Evolutionary conservation across 495 filamentous ascomycete species (phyloP), one percentile per base, ranked within the genome.

Genomic region (Aspergillus campestris): DNA sequence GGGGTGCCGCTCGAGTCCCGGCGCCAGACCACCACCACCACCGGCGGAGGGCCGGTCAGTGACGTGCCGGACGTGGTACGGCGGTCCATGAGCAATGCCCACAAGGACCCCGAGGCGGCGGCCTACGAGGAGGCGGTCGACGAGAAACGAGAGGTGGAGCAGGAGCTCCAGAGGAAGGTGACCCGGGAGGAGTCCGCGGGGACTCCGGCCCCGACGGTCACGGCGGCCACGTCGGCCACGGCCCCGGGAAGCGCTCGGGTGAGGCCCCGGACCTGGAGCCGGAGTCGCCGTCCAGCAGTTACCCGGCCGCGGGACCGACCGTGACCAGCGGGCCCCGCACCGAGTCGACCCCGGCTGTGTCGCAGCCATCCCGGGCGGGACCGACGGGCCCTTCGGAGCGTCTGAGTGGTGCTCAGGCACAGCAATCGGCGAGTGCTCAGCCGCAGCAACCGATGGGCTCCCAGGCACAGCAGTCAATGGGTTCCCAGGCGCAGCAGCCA

Each of bases 131-230:
- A 74, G 34, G 79, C 78, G 4, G 84, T 92, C 7, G 75, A 78
- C 45, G 85, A 89, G 59, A 94, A 94, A 78, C 80, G 78, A 59
- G 80, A 75, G 12, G 69, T 87, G 30, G 88, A 91, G 65, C 54
- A 77, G 14, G 81, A 89, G 62, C 66, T 89, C 2, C 66, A 80
- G 39, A 66, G 74, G 44, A 74, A 76, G 42, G 69, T 81, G 8
- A 59, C 66, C 31, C 57, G 69, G 1, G 65, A 69, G 14, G 66
- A 75, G 34, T 65, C 72, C 6, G 56, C 58, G 8, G 77, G 77
- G n/a, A 56, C 72, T 32, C 69, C 75, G 10, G 75, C 75, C n/a
- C 77, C 78, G 18, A 69, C 72, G 8, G 48, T 58, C 12, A 66
- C 65, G 40, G 72, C 73, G 36, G 67, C 70, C n/a, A 65, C 64